phyloP scores from a whole-genome alignment of 2,329 filamentous ascomycete species.

The Ophiostoma triangulosporum region DNA sequence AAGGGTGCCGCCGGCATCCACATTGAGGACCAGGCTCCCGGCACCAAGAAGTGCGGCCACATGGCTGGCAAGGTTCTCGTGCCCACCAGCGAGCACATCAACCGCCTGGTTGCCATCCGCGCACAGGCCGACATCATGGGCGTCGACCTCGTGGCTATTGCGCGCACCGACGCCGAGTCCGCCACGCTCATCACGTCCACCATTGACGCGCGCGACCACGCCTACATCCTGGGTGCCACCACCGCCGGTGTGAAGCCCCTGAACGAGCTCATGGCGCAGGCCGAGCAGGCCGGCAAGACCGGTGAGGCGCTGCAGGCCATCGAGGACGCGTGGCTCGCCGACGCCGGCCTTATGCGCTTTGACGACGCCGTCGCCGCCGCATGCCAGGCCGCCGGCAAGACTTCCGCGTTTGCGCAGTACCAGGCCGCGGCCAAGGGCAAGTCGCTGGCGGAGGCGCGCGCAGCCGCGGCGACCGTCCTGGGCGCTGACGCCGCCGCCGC shows the following conservation, averaged over 20 bases:
- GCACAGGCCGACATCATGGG: slow-evolving; percentile 99
- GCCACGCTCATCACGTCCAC: slow-evolving; percentile 94
- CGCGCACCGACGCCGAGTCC: slow-evolving; percentile 92
- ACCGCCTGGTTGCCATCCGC: slow-evolving; percentile 88
- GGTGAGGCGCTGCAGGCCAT: slow-evolving; percentile 76
- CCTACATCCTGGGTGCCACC: slow-evolving; percentile 81
- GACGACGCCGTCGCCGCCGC: slow-evolving; percentile 75
- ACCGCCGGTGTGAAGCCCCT: slow-evolving; percentile 75
- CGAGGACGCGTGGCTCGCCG: slow-evolving; percentile 73
- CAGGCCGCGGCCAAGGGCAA: slow-evolving; percentile 60
- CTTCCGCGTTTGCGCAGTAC: slow-evolving; percentile 53
- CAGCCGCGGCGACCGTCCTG: slow-evolving; percentile 61
- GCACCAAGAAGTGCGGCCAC: slow-evolving; percentile 98
- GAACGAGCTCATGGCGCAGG: slow-evolving; percentile 79
- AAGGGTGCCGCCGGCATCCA: slow-evolving; percentile 95
- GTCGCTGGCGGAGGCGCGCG: slow-evolving; percentile 69
- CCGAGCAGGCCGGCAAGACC: slow-evolving; percentile 67
- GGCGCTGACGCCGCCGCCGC: slow-evolving; percentile 59
- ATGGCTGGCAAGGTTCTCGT: slow-evolving; percentile 98
- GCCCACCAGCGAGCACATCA: slow-evolving; percentile 95
- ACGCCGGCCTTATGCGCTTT: slow-evolving; percentile 77
- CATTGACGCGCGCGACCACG: slow-evolving; percentile 89
- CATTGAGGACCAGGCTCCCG: slow-evolving; percentile 95
- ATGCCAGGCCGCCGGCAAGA: slow-evolving; percentile 38
- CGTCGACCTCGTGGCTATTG: slow-evolving; percentile 76